Conservation (phyloP, 1,139 yeast genomes). For the Debaryomyces singareniensis region DNA sequence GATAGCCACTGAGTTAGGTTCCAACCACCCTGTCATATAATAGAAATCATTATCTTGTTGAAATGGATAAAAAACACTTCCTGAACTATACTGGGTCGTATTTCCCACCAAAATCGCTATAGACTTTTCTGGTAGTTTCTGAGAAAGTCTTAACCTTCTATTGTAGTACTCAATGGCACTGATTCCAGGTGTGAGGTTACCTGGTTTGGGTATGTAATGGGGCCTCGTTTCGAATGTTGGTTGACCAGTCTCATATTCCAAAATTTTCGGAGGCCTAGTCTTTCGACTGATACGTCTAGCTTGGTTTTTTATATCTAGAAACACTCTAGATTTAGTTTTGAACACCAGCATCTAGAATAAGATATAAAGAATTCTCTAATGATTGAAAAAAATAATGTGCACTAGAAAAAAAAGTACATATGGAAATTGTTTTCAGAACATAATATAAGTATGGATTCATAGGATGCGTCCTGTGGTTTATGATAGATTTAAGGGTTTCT, state of each 20-base stretch:
- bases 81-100: slow-evolving; percentile 71
- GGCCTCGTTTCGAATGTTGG: slow-evolving; percentile 85
- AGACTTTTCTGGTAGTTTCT: slow-evolving; percentile 54
- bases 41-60: slow-evolving; percentile 87
- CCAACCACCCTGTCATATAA: slow-evolving; percentile 89
- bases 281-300: background rate
- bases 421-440: no score
- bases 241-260: slow-evolving; percentile 59
- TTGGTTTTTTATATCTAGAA: no score
- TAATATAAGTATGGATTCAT: no score
- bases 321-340: no score
- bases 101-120: slow-evolving; percentile 73
- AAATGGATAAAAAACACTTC: slow-evolving; percentile 85
- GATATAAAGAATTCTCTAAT: no score
- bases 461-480: no score
- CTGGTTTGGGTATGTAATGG: slow-evolving; percentile 56
- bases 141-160: slow-evolving; percentile 56
- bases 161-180: slow-evolving; percentile 74
- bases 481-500: no score
- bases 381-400: no score
- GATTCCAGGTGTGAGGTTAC: slow-evolving; percentile 86
- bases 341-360: no score
- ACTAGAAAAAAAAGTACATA: no score
- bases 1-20: slow-evolving; percentile 77
- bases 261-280: background rate